Evolutionary conservation across 2,329 filamentous ascomycete species (phyloP).

Genomic region (Xylaria polymorpha): DNA sequence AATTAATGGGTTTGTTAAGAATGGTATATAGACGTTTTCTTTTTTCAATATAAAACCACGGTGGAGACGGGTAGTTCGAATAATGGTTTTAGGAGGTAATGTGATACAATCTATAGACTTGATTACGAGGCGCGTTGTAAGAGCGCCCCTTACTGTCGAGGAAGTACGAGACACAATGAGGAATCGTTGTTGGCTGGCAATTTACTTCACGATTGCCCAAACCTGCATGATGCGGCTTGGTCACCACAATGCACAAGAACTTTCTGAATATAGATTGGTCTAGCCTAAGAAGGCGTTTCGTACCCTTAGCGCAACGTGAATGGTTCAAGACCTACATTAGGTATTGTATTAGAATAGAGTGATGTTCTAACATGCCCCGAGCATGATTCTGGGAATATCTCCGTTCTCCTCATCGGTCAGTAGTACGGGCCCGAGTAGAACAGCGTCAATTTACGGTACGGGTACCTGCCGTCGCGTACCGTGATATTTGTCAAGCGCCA

Average conservation of each 20-base stretch:
- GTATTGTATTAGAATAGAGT: not conserved
- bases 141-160: not conserved
- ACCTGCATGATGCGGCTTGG: not conserved
- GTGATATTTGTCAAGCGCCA: not conserved
- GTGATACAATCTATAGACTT: not conserved
- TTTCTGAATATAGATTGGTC: not conserved
- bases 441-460: not conserved
- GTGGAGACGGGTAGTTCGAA: not conserved
- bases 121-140: not conserved
- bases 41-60: not conserved
- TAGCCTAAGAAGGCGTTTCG: not conserved
- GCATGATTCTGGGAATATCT: not conserved
- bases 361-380: not conserved
- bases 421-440: not conserved
- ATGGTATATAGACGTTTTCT: too few relatives aligned
- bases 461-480: not conserved
- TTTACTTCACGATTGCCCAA: not conserved
- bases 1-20: not conserved
- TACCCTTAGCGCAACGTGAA: not conserved
- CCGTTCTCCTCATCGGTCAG: not conserved
- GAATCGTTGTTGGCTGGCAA: not conserved
- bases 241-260: not conserved
- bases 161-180: too few relatives aligned
- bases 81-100: not conserved
- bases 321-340: not conserved